Evolutionary conservation across 306 rosid genomes (phyloP), one percentile per base, ranked within the genome.

Genomic region (Astragalus membranaceus): DNA sequence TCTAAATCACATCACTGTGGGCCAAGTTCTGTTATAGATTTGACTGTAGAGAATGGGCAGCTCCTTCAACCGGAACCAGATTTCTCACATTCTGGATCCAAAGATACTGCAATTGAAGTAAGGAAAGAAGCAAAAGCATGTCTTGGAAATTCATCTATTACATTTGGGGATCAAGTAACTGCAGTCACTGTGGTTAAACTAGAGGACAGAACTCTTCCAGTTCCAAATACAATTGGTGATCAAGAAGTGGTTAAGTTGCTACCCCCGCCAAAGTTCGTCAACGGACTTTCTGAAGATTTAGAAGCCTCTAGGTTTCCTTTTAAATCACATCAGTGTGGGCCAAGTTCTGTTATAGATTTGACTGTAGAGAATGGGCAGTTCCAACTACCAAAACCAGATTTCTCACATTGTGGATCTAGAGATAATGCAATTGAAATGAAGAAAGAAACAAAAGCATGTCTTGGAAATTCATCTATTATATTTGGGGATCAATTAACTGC

Each of bases 161-260:
- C 30, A 26, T 26, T 26, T 26, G 30, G 98, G 30, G 30, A 26
- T 26, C 30, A 26, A 26, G 30, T 26, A 92, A 72, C 96, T 92
- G 47, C 96, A 92, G 10, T 29, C 13, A 29, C 30, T 26, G 30
- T 26, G 30, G 30, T 26, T 26, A 26, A 2, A 1, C 30, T 26
- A 26, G 30, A 26, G 4, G 30, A 26, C 30, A 26, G 30, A 26
- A 26, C 30, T 26, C 30, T 26, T 26, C 30, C 30, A 26, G 30
- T 26, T 26, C 30, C 30, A 26, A 26, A 26, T 26, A 26, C 30
- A 26, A 26, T 26, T 26, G 30, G 30, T 1, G 39, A 35, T 35
- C 39, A 5, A 5, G 39, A 83, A 64, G 75, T 89, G 55, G 80
- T 85, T 66, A 86, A 83, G 76, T 80, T 78, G 15, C 78, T 81